phyloP scores from a whole-genome alignment of 2,329 filamentous ascomycete genomes.

The Aureobasidium sp. region DNA sequence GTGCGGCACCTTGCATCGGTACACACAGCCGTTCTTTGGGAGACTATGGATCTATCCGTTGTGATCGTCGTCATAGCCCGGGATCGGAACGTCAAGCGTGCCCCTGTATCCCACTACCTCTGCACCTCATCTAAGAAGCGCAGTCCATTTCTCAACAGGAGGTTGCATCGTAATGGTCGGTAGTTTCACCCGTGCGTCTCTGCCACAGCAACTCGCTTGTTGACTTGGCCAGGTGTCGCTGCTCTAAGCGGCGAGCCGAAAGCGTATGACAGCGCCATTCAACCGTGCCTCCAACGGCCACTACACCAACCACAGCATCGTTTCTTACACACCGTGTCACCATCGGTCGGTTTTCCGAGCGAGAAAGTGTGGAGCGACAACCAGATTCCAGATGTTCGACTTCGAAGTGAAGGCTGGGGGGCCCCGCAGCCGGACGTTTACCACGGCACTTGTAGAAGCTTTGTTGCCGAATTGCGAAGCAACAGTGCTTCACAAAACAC shows the following conservation, averaged over 20 bases:
- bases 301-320: neutral
- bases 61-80: slow-evolving; percentile 11
- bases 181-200: slow-evolving; percentile 2
- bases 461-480: slow-evolving; percentile 5
- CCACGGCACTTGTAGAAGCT: slow-evolving; percentile 10
- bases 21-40: slow-evolving; percentile 8
- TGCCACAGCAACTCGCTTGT: slow-evolving; percentile 1
- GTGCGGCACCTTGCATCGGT: slow-evolving; percentile 14
- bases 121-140: slow-evolving; percentile 12
- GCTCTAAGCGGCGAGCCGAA: neutral
- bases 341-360: neutral
- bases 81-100: neutral
- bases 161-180: neutral
- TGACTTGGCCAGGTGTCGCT: neutral
- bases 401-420: neutral
- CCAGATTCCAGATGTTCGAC: neutral
- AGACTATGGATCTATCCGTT: slow-evolving; percentile 15
- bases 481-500: neutral
- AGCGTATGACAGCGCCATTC: slow-evolving; percentile 3
- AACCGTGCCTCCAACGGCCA: slow-evolving; percentile 6
- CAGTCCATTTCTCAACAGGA: slow-evolving; percentile 9
- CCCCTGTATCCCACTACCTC: slow-evolving; percentile 3
- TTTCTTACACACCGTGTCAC: neutral
- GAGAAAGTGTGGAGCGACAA: slow-evolving; percentile 7
- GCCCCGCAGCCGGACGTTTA: slow-evolving; percentile 2